Evolutionary conservation across 2,329 filamentous ascomycete genomes (phyloP).

Genomic region (Ophiocordyceps camponoti-rufipedis): DNA sequence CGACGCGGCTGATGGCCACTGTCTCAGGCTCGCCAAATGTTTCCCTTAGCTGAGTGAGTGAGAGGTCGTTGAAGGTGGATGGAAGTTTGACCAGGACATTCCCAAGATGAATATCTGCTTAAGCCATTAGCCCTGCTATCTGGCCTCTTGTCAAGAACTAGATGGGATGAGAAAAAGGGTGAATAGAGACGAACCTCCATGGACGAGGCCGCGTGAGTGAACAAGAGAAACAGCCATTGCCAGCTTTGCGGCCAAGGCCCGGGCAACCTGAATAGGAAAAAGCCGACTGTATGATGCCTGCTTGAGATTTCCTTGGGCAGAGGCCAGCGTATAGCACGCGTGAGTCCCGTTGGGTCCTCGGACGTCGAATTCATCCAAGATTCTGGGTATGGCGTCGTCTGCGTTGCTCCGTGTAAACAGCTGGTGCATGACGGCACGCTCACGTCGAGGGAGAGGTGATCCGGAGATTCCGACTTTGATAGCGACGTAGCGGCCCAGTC

Average conservation of each 20-base stretch:
- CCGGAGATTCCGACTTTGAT: constrained; percentile 1
- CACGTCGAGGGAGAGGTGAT: background rate
- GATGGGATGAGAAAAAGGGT: background rate
- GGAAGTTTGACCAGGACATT: constrained; percentile 6
- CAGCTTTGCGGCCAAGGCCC: constrained; percentile 3
- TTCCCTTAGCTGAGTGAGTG: constrained; percentile 12
- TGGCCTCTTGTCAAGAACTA: too few species aligned
- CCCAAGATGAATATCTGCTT: constrained; percentile 9
- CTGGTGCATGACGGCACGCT: background rate
- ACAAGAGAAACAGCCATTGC: constrained; percentile 6
- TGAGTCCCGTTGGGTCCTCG: constrained; percentile 1
- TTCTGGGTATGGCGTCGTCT: background rate
- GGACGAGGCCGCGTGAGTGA: constrained; percentile 10
- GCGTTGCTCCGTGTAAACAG: background rate
- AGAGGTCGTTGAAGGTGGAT: constrained; percentile 8
- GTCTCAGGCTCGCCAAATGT: constrained; percentile 11
- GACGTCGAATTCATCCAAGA: constrained; percentile 1
- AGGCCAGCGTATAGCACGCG: background rate
- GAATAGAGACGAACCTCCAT: constrained; percentile 5
- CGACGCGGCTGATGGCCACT: constrained; percentile 7
- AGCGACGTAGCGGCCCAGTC: constrained; percentile 2
- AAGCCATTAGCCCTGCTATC: background rate
- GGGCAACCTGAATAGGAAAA: background rate
- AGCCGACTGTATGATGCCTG: background rate
- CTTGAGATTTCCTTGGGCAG: constrained; percentile 1